A percentile compares a stretch with the other conserved stretches of the same genome.
Evolutionary conservation across 2,329 filamentous ascomycete genomes (phyloP).

Genomic region (Exophiala lecanii-corni): DNA sequence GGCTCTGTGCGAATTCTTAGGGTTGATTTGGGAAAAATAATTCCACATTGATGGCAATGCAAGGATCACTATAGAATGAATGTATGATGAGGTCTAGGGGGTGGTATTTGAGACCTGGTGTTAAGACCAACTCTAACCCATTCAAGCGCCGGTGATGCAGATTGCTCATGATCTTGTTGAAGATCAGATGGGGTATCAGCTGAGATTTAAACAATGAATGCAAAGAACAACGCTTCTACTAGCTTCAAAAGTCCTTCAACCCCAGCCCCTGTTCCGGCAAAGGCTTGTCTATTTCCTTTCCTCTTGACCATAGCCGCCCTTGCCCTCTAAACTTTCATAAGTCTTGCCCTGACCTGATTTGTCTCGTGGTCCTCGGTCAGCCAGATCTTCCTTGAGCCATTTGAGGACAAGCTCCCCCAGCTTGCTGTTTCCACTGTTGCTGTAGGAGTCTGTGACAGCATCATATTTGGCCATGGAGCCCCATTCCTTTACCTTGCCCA

Average conservation of each 20-base stretch:
- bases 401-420: constrained; percentile 81
- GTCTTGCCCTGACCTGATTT: constrained; percentile 41
- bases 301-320: constrained; percentile 61
- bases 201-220: too few species aligned
- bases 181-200: constrained; percentile 24
- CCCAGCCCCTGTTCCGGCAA: too few species aligned
- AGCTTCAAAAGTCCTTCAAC: too few species aligned
- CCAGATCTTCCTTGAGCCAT: constrained; percentile 63
- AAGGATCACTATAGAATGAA: too few species aligned
- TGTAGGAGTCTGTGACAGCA: constrained; percentile 28
- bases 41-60: too few species aligned
- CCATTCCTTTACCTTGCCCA: constrained; percentile 84
- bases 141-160: constrained; percentile 12
- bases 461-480: constrained; percentile 67
- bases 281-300: constrained; percentile 34
- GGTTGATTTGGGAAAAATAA: constrained; percentile 10
- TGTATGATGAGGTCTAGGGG: too few species aligned
- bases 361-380: constrained; percentile 23
- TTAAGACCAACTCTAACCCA: constrained; percentile 9
- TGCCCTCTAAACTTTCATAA: constrained; percentile 52
- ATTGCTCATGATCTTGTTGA: constrained; percentile 25
- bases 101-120: too few species aligned
- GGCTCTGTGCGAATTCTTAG: constrained; percentile 32
- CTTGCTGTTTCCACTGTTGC: constrained; percentile 65
- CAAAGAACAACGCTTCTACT: too few species aligned